These are phyloP conservation scores for Fusarium pseudoanthophilum DNA, from an alignment of 2,329 filamentous ascomycete genomes.

Conservation along the genomic window DNA sequence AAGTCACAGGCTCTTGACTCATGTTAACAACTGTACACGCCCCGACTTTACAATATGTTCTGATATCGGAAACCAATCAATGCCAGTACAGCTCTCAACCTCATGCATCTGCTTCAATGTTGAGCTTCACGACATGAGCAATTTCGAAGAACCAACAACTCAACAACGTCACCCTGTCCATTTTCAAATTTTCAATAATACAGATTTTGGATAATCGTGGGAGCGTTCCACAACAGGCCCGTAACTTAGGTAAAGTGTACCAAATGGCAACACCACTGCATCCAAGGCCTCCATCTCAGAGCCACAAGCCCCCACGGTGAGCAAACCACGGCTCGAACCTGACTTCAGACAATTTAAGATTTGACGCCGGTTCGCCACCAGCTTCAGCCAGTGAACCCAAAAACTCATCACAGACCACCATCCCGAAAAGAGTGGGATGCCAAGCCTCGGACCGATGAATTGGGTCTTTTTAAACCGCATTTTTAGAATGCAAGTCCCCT, in stretches of 20 bases:
- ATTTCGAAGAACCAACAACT: constrained; percentile 8
- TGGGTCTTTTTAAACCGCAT: constrained; percentile 10
- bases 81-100: neutral
- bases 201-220: constrained; percentile 10
- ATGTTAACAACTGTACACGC: constrained; percentile 8
- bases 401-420: constrained; percentile 12
- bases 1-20: constrained; percentile 20
- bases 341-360: constrained; percentile 31
- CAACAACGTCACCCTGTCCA: constrained; percentile 8
- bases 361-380: constrained; percentile 40
- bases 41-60: constrained; percentile 2
- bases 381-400: constrained; percentile 21
- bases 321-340: constrained; percentile 24
- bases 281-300: constrained; percentile 12
- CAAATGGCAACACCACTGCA: constrained; percentile 26
- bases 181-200: constrained; percentile 13
- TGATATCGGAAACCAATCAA: constrained; percentile 2
- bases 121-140: neutral
- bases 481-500: constrained; percentile 13
- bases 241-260: constrained; percentile 12
- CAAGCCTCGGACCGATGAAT: constrained; percentile 38
- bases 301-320: constrained; percentile 20
- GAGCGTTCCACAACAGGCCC: constrained; percentile 19
- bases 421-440: constrained; percentile 12
- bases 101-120: neutral